Evolutionary conservation across 2,329 filamentous ascomycete genomes (phyloP), one percentile per base, ranked within the genome.

Genomic region (Rhynchosporium graminicola): DNA sequence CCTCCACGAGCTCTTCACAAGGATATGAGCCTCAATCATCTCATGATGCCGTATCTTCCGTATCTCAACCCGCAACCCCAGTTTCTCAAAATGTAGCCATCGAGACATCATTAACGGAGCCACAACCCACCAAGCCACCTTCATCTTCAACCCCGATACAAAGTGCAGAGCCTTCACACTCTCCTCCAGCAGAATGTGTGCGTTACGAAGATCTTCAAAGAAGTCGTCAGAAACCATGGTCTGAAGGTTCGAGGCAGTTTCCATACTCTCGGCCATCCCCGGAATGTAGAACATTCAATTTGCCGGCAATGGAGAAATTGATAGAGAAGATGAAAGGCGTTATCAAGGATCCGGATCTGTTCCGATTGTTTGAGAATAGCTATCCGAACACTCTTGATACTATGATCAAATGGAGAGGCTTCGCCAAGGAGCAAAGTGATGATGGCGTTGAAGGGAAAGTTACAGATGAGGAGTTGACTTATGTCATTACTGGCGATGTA

Each of bases 231-330:
- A 45, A 60, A 15, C 70, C 70, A 15, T 61, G 67, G 12, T 72
- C 70, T n/a, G 65, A 65, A 42, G 93, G 94, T 10, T 86, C 85
- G 6, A 82, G 94, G 72, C 80, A 85, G 64, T 85, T 97, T 9
- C 89, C 92, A 1, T 96, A 84, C 74, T 91, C 95, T 77, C 86
- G 94, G 15, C 93, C 94, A 1, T 81, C 82, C 2, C 78, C 82
- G 54, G 82, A 85, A 71, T 97, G 93, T 74, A 88, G 93, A 57
- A 96, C 91, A 0, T 96, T 95, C 78, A 84, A 84, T 65, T 89
- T 90, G 4, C 82, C 87, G 3, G 82, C 87, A 5, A 90, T 96
- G 13, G 93, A 97, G 73, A 79, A 86, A 61, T 83, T 91, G 48
- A 91, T 97, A 63, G 76, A 83, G 38, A 81, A 89, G 65, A 84